phyloP scores from a whole-genome alignment of 441 rosid species.

The Populus hybrid region DNA sequence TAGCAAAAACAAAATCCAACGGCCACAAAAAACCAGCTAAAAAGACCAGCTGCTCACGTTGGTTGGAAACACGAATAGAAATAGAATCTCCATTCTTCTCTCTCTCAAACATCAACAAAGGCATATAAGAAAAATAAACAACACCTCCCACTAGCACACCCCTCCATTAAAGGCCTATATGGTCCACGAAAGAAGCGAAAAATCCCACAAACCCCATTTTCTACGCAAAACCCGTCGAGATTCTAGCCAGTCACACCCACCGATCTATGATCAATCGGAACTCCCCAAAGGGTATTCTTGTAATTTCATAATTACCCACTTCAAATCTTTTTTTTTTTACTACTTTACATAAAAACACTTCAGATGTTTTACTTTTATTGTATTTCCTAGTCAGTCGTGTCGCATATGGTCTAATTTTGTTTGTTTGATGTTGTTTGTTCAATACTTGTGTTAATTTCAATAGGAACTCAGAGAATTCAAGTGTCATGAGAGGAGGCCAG shows the following conservation, averaged over 20 bases:
- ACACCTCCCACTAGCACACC: background rate
- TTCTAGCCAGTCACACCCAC: conserved; percentile 19
- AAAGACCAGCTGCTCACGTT: conserved; percentile 20
- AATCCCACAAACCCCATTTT: conserved; percentile 9
- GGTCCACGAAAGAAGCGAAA: conserved; percentile 19
- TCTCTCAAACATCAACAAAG: background rate
- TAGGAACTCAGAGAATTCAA: conserved; percentile 57
- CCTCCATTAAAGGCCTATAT: conserved; percentile 5
- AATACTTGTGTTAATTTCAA: background rate
- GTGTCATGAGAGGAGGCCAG: conserved; percentile 69
- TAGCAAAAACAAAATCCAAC: conserved; percentile 23
- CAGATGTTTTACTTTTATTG: background rate
- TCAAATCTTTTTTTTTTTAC: conserved; percentile 1
- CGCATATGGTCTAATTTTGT: background rate
- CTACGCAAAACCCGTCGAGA: conserved; percentile 17
- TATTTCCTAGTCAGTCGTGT: background rate
- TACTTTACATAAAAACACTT: background rate
- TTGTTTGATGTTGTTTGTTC: conserved; percentile 1
- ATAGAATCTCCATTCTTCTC: conserved; percentile 8
- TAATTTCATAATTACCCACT: conserved; percentile 24
- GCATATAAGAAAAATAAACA: background rate
- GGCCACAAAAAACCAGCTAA: conserved; percentile 19
- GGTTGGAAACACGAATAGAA: conserved; percentile 11
- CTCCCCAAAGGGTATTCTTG: conserved; percentile 35
- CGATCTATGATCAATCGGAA: conserved; percentile 24